Base-by-base conservation (phyloP, 805 yeast species). In the Tetrapisispora pingtungensis region DNA sequence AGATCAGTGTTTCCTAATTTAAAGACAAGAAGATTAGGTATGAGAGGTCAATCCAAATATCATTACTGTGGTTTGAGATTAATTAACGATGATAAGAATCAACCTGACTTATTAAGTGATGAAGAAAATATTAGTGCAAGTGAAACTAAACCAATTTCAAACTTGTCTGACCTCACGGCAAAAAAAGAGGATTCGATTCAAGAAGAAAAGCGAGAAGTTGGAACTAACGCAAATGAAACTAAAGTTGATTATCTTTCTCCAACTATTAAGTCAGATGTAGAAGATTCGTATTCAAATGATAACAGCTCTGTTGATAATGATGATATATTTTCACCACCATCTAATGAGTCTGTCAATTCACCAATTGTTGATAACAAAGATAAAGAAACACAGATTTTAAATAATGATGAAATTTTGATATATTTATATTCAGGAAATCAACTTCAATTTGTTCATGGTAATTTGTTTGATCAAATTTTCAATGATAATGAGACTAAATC, bases 31-130 rank as follows among this genome's bases (percentile, higher is more conserved):
- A 71, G 96, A 43, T 67, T 87, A 43, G 96, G 96, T 1, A 77
- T 80, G 60, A 70, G 95, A 41, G 89, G 89, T 2, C 83, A 81
- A 56, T 79, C 90, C 18, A 82, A 82, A 58, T 88, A 88, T 62
- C 94, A 86, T 59, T 87, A 85, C 57, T 83, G 90, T 62, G 95
- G 95, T 3, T 70, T 88, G 42, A 73, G 71, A 50, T 64, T 68
- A 48, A 54, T 69, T 12, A 36, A 37, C 39, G 47, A 49, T 24
- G 26, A 36, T 28, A 27, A 32, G 17, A 8, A 33, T 27, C 40
- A 37, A 15, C 12, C 13, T 17, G 40, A 37, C 3, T 3, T 27
- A 4, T 26, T 28, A 13, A 28, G 40, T 37, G 33, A 28, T 37
- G 33, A 26, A 5, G 40, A 37, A 20, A 37, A 17, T 27, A 6